These are phyloP conservation scores for Cyclanthera cordifolia DNA, from an alignment of 306 rosid species.

Conservation along the genomic window DNA sequence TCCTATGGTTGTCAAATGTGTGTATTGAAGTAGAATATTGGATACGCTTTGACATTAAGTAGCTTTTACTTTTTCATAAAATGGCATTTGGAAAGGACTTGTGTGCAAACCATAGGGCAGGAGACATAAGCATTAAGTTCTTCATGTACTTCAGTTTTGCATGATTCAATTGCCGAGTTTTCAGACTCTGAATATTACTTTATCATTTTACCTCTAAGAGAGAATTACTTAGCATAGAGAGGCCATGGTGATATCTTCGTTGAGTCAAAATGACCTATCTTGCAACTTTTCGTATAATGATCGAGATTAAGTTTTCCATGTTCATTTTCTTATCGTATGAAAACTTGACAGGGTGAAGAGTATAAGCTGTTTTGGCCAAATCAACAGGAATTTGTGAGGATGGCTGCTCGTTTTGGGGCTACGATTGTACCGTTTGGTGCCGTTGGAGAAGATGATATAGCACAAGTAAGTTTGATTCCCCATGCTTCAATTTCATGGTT, in stretches of 20 bases:
- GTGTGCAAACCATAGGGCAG: too few relatives aligned
- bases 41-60: not conserved
- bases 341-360: slow-evolving; percentile 57
- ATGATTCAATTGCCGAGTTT: too few relatives aligned
- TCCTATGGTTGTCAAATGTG: not conserved
- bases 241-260: not conserved
- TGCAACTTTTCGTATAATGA: not conserved
- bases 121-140: not conserved
- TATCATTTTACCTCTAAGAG: not conserved
- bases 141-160: not conserved
- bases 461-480: slow-evolving; percentile 41
- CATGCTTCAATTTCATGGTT: not conserved
- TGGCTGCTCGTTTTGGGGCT: slow-evolving; percentile 92
- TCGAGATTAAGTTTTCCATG: not conserved
- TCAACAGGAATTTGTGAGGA: slow-evolving; percentile 83
- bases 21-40: not conserved
- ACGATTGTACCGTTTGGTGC: slow-evolving; percentile 90
- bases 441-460: slow-evolving; percentile 86
- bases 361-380: slow-evolving; percentile 82
- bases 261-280: not conserved
- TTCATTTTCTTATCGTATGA: not conserved
- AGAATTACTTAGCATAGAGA: not conserved
- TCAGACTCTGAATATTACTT: not conserved
- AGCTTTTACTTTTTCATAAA: not conserved
- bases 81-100: not conserved